These are phyloP conservation scores for Wilhelminamyces savonicus DNA, from an alignment of 805 yeast species.

Conservation along the genomic window DNA sequence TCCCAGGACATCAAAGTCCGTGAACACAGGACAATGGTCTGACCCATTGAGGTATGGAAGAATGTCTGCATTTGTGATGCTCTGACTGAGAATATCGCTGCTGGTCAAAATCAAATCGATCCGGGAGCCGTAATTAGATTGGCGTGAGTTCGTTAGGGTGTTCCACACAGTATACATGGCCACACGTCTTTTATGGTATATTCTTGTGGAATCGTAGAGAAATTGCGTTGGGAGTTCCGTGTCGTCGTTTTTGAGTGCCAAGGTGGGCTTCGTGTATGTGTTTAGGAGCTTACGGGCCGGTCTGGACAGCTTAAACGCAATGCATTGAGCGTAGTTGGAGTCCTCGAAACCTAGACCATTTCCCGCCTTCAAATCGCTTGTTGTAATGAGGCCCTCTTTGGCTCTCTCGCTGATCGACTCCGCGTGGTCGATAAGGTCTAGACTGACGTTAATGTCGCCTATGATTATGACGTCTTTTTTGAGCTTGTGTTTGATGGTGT, in stretches of 20 bases:
- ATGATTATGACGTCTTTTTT: slow-evolving; percentile 71
- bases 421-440: slow-evolving; percentile 80
- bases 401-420: slow-evolving; percentile 48
- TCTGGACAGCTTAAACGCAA: slow-evolving; percentile 28
- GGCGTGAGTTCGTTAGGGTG: slow-evolving; percentile 66
- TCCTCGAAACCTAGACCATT: slow-evolving; percentile 18
- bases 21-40: slow-evolving; percentile 88
- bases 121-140: slow-evolving; percentile 81
- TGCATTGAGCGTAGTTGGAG: slow-evolving; percentile 19
- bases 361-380: slow-evolving; percentile 20
- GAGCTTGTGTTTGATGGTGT: slow-evolving; percentile 36
- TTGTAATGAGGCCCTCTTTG: no score
- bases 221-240: slow-evolving; percentile 14
- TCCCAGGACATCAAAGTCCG: slow-evolving; percentile 45
- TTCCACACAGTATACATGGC: slow-evolving; percentile 92
- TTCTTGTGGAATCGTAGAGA: slow-evolving; percentile 55
- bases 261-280: slow-evolving; percentile 16
- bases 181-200: slow-evolving; percentile 46
- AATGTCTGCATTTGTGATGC: slow-evolving; percentile 43
- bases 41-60: slow-evolving; percentile 74
- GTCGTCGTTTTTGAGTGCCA: slow-evolving; percentile 2
- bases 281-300: slow-evolving; percentile 25
- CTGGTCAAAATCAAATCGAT: slow-evolving; percentile 70
- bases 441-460: slow-evolving; percentile 85
- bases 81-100: slow-evolving; percentile 19